Evolutionary conservation across 257 asterid genomes (phyloP).

Genomic region (Datura wrightii): DNA sequence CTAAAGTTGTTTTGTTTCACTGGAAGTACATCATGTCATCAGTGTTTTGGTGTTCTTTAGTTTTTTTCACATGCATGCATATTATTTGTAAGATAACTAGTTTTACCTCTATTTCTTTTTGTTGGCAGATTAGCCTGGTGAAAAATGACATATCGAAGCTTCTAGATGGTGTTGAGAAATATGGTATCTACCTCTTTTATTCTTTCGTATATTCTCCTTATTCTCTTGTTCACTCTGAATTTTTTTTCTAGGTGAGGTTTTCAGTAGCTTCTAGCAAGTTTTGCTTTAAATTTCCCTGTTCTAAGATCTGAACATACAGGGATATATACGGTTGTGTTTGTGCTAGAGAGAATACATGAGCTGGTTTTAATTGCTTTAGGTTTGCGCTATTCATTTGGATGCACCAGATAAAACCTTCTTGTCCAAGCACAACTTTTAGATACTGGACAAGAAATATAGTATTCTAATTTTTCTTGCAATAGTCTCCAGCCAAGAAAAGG

Average conservation of each 20-base stretch:
- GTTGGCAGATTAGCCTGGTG: conserved; percentile 67
- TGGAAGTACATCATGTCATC: conserved; percentile 1
- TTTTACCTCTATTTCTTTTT: neutral
- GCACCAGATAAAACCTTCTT: neutral
- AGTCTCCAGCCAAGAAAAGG: neutral
- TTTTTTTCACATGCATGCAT: neutral
- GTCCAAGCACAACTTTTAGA: neutral
- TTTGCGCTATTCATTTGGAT: conserved; percentile 12
- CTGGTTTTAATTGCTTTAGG: conserved; percentile 21
- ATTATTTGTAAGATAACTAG: neutral
- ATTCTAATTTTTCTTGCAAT: conserved; percentile 8
- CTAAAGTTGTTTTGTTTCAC: neutral
- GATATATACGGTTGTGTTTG: neutral
- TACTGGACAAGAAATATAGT: neutral
- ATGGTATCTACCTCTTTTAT: conserved; percentile 54
- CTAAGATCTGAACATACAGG: conserved; percentile 21
- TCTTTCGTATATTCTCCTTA: neutral
- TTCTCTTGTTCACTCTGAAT: neutral
- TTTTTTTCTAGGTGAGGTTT: neutral
- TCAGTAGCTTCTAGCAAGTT: neutral
- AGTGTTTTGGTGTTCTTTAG: neutral
- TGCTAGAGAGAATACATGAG: neutral
- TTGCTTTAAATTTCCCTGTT: neutral
- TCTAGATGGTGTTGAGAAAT: conserved; percentile 82
- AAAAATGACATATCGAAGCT: conserved; percentile 82